Evolutionary conservation across 179 eudicot species (phyloP), one percentile per base, ranked within the genome.

Genomic region (Beta corolliflora): DNA sequence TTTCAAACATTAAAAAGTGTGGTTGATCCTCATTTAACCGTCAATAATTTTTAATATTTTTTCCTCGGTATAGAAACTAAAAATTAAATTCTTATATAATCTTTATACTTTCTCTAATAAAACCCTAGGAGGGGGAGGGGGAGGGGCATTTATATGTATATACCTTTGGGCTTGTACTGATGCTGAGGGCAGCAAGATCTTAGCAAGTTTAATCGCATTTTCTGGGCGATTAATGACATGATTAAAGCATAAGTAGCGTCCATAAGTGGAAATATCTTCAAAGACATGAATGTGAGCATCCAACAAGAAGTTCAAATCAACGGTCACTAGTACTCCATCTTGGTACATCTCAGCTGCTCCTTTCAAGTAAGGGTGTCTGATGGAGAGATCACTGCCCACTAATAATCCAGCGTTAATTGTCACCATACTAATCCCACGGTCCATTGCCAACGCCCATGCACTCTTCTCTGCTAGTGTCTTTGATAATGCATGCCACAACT

Each of bases 321-420:
- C 92, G 25, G 91, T 85, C 41, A 87, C 92, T 0, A 91, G 67
- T 7, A 90, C 90, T 5, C 94, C 94, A 53, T 90, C 91, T 81
- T 90, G 85, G 66, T 91, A 90, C 94, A 91, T 91, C 85, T 91
- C 94, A 66, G 92, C 94, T 59, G 94, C 92, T 72, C 94, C 94
- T 88, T 87, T 90, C 23, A 91, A 77, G n/a, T 91, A 91, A 14
- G 92, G 91, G 63, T 85, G 82, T 2, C 78, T 82, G 19, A 88
- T 82, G 0, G 91, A 76, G 7, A 88, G 79, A 70, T 88, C 85
- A 1, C 87, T 83, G 9, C 83, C 85, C 75, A 91, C 52, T 15
- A 83, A 60, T 45, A 91, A 53, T 18, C 92, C 94, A 0, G 85
- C 86, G 58, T 91, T 90, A 8, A 91, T n/a, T 1, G 85, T 81